phyloP scores from a whole-genome alignment of 2,329 filamentous ascomycete genomes.

The Epicoccum sorghinum region DNA sequence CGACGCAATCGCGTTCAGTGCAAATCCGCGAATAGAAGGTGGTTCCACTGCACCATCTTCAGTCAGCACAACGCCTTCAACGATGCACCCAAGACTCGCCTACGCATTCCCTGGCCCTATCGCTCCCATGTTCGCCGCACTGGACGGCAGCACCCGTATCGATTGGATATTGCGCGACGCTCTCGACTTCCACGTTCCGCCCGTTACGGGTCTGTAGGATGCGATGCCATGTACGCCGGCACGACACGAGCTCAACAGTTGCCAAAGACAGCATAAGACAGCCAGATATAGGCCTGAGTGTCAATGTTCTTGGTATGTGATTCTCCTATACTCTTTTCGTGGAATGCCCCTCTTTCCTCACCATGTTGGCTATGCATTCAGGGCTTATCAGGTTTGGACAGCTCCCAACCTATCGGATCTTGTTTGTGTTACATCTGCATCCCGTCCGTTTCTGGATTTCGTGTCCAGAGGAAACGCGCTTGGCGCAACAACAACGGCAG shows the following conservation, averaged over 20 bases:
- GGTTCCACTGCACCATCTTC: slow-evolving; percentile 26
- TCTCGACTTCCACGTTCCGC: slow-evolving; percentile 7
- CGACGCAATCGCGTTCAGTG: slow-evolving; percentile 23
- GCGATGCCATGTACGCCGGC: slow-evolving; percentile 23
- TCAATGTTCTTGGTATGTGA: slow-evolving; percentile 9
- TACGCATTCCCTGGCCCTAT: slow-evolving; percentile 20
- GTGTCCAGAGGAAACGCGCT: slow-evolving; percentile 3
- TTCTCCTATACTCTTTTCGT: too few relatives aligned
- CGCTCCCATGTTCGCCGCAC: slow-evolving; percentile 24
- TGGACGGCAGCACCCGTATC: slow-evolving; percentile 4
- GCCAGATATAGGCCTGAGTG: slow-evolving; percentile 20
- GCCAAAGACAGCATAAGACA: slow-evolving; percentile 17
- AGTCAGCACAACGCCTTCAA: slow-evolving; percentile 23
- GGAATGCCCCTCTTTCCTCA: slow-evolving; percentile 8
- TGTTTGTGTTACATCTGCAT: slow-evolving; percentile 11
- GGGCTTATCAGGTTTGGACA: slow-evolving; percentile 20
- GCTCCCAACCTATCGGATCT: slow-evolving; percentile 9
- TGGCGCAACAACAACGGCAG: not conserved
- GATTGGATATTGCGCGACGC: slow-evolving; percentile 9
- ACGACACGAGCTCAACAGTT: slow-evolving; percentile 28
- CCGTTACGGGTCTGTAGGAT: slow-evolving; percentile 16
- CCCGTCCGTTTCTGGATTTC: slow-evolving; percentile 17
- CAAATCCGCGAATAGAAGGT: slow-evolving; percentile 22
- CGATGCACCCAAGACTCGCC: slow-evolving; percentile 24
- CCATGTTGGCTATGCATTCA: slow-evolving; percentile 5